Evolutionary conservation across 2,329 filamentous ascomycete genomes (phyloP), one percentile per base, ranked within the genome.

Genomic region (Hortaea sp.): DNA sequence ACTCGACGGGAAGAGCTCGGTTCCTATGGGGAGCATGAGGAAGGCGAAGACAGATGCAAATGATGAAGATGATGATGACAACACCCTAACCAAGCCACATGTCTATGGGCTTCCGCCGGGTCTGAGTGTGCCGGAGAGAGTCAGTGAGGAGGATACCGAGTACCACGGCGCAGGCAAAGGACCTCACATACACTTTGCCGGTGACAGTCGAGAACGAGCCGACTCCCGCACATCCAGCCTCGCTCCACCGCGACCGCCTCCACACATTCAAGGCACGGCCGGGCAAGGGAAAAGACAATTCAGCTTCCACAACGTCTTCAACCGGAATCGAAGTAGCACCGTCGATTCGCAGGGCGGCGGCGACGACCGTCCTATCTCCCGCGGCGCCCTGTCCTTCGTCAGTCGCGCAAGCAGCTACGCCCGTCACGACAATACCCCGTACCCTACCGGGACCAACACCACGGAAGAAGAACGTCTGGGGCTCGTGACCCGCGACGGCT

Each of bases 281-380:
- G 32, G 32, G 32, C 32, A 35, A n/a, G 32, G 9, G 34, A 39
- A 41, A 78, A 84, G 7, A 77, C 87, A 95, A 61, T 98, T 97
- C 68, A 94, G 86, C 12, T 97, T 97, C 72, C 84, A 89, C 53
- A 88, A 85, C 54, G 80, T 95, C 44, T 92, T 95, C 65, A 70
- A 71, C 49, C 76, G 81, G 42, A 68, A 73, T 54, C 72, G 71
- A 49, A 51, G 29, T n/a, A 43, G 49, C 37, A 7, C 35, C 31
- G 44, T 49, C 35, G 45, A 60, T 43, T 57, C 59, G 28, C 50
- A 50, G 6, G 51, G 50, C n/a, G 52, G 53, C n/a, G 55, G 52
- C n/a, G 53, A 46, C 11, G 39, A 52, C 5, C 56, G 64, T 7
- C 63, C 64, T 1, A 50, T 57, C n/a, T 62, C 58, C 29, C 54